Evolutionary conservation across 2,329 filamentous ascomycete genomes (phyloP).

Genomic region (Tolypocladium ovalisporum): DNA sequence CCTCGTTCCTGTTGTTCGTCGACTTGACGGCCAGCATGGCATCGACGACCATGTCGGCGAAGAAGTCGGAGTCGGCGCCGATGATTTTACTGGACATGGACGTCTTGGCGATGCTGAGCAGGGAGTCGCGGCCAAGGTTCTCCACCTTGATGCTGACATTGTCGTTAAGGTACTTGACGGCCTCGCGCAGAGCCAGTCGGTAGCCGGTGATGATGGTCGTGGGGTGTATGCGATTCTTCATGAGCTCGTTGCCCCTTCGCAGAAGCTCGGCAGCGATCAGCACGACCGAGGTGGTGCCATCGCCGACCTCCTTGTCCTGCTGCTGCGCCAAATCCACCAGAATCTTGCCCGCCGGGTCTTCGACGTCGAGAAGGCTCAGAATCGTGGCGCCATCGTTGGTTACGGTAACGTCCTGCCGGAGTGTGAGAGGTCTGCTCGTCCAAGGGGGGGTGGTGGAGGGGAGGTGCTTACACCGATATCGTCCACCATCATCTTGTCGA

Average conservation of each 20-base stretch:
- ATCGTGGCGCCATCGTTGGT: constrained; percentile 99
- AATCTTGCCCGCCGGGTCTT: constrained; percentile 97
- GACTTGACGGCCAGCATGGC: constrained; percentile 92
- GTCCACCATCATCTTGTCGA: constrained; percentile 99
- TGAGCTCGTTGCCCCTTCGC: constrained; percentile 87
- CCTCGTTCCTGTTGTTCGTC: constrained; percentile 79
- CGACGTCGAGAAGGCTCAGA: constrained; percentile 86
- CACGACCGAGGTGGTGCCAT: constrained; percentile 96
- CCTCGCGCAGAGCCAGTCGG: constrained; percentile 86
- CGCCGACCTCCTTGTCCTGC: constrained; percentile 97
- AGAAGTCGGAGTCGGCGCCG: constrained; percentile 90
- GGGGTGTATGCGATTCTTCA: constrained; percentile 99
- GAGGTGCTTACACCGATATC: constrained; percentile 71
- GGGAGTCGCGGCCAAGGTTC: constrained; percentile 75
- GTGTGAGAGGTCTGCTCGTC: constrained; percentile 1
- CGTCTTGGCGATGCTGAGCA: constrained; percentile 93
- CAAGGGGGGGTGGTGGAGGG: not conserved
- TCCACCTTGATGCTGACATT: constrained; percentile 96
- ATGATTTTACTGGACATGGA: constrained; percentile 99
- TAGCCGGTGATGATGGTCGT: constrained; percentile 99
- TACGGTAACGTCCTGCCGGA: constrained; percentile 77
- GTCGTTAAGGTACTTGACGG: constrained; percentile 97
- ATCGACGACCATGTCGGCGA: constrained; percentile 93
- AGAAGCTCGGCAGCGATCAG: constrained; percentile 94
- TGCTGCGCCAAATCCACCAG: constrained; percentile 95